phyloP scores from a whole-genome alignment of 2,329 filamentous ascomycete species.

The Xylariaceae sp. region DNA sequence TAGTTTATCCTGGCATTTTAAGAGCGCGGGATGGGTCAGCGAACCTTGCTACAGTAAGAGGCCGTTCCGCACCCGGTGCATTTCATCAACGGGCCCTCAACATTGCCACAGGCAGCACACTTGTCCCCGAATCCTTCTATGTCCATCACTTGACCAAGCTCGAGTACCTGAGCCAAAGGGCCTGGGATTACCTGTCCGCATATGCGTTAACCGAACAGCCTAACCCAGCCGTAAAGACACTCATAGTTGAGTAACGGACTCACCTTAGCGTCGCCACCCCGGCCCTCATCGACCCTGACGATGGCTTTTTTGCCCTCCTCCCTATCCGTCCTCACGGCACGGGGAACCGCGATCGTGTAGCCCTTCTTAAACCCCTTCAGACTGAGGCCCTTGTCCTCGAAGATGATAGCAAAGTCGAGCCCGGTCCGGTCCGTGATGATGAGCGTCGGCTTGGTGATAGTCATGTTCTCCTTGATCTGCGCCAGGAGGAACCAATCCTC shows the following conservation, averaged over 20 bases:
- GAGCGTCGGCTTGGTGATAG: constrained; percentile 53
- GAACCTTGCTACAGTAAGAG: constrained; percentile 52
- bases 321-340: constrained; percentile 39
- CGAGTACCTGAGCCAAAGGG: constrained; percentile 28
- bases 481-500: constrained; percentile 37
- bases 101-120: constrained; percentile 32
- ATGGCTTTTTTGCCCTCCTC: constrained; percentile 43
- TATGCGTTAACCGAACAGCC: neutral
- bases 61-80: constrained; percentile 49
- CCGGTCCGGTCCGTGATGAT: constrained; percentile 45
- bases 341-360: constrained; percentile 42
- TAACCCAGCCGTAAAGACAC: neutral
- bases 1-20: neutral
- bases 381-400: constrained; percentile 44
- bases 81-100: constrained; percentile 36
- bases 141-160: constrained; percentile 22
- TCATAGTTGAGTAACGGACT: neutral
- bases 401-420: constrained; percentile 49
- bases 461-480: constrained; percentile 40
- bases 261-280: constrained; percentile 39
- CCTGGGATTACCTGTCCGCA: constrained; percentile 27
- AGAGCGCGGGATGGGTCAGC: constrained; percentile 8
- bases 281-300: constrained; percentile 41
- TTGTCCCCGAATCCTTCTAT: constrained; percentile 13
- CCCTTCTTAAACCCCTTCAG: constrained; percentile 45